Conservation (phyloP, 164 flowering plant species). For the Stephania yunnanensis region DNA sequence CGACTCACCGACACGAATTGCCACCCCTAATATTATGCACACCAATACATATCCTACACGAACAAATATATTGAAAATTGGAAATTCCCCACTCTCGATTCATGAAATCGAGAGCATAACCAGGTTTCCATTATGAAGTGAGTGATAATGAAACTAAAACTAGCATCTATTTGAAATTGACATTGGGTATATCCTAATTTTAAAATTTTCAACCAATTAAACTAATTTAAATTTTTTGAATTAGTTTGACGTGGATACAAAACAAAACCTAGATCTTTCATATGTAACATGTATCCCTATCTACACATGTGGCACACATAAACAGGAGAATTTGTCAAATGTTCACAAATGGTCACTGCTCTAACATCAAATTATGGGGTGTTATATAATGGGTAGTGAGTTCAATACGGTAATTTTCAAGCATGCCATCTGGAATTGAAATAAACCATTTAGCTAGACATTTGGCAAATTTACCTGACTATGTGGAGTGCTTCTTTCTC, state of each 20-base stretch:
- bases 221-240: neutral
- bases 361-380: neutral
- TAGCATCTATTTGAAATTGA: neutral
- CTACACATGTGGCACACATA: neutral
- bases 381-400: neutral
- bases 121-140: neutral
- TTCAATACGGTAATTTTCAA: neutral
- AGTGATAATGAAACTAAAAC: neutral
- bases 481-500: slow-evolving; percentile 79
- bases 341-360: neutral
- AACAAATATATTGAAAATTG: neutral
- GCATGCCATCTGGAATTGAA: neutral
- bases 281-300: neutral
- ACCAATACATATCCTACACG: neutral
- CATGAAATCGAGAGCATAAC: too few species aligned
- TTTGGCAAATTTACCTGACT: slow-evolving; percentile 48
- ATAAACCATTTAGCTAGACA: neutral
- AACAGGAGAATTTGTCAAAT: neutral
- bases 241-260: neutral
- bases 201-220: neutral
- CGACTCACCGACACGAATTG: too few species aligned
- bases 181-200: neutral
- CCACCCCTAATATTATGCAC: neutral
- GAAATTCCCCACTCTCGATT: too few species aligned
- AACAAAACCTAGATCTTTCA: neutral